Conservation (phyloP, 1,284 basidiomycete species). For the Mycosarcoma mackinlayi region DNA sequence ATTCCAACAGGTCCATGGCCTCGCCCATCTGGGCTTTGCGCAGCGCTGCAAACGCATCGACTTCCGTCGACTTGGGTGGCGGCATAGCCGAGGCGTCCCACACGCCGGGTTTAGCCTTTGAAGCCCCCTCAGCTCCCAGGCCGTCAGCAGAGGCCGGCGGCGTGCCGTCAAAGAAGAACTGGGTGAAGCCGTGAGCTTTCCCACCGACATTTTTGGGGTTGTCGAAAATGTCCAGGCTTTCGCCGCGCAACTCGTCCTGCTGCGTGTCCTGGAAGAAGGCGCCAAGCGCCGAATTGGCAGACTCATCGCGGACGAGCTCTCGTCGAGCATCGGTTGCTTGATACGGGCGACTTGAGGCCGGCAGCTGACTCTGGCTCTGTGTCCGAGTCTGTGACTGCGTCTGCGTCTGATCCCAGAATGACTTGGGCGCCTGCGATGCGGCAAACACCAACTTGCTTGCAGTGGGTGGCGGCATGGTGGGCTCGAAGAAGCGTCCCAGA, state of each 20-base stretch:
- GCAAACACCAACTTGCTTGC: background rate
- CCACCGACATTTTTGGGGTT: conserved; percentile 41
- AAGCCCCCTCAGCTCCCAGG: background rate
- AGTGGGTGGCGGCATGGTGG: conserved; percentile 39
- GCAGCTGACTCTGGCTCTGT: conserved; percentile 31
- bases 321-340: conserved; percentile 6
- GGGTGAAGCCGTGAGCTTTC: conserved; percentile 53
- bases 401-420: conserved; percentile 36
- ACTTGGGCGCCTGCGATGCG: conserved; percentile 18
- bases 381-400: conserved; percentile 18
- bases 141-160: conserved; percentile 19
- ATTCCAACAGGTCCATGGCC: conserved; percentile 42
- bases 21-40: conserved; percentile 54
- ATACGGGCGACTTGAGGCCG: conserved; percentile 6
- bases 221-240: conserved; percentile 58
- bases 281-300: conserved; percentile 56
- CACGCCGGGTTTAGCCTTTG: conserved; percentile 1
- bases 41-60: conserved; percentile 61
- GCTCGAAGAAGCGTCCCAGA: conserved; percentile 53
- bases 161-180: conserved; percentile 50
- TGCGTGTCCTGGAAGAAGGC: conserved; percentile 65
- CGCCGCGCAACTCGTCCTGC: conserved; percentile 46
- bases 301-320: conserved; percentile 22
- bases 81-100: conserved; percentile 55
- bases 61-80: conserved; percentile 52